These are phyloP conservation scores for Neurospora africana DNA, from an alignment of 495 filamentous ascomycete species.

Conservation along the genomic window DNA sequence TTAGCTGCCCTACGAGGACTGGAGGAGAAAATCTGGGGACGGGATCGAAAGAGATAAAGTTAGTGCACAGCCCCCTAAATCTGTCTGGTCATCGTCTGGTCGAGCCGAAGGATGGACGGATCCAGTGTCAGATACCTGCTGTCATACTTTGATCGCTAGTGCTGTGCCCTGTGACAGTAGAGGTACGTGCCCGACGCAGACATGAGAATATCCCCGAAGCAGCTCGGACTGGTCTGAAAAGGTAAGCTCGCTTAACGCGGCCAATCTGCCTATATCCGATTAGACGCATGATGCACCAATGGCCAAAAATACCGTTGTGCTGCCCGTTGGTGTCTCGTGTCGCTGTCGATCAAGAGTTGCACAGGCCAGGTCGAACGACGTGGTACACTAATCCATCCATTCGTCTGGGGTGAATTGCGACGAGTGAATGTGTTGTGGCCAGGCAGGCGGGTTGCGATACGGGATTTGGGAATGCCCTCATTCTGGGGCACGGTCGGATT, in stretches of 20 bases:
- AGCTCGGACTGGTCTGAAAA: neutral
- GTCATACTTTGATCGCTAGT: neutral
- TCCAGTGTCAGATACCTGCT: neutral
- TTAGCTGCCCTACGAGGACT: neutral
- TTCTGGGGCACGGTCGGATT: neutral
- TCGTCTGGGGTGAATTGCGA: neutral
- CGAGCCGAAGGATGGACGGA: neutral
- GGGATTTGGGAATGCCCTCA: neutral
- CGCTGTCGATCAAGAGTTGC: neutral
- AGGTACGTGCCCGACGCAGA: neutral
- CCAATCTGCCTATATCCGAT: neutral
- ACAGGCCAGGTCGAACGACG: neutral
- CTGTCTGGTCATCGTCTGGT: neutral
- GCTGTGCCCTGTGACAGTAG: neutral
- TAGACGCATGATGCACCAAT: neutral
- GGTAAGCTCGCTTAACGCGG: neutral
- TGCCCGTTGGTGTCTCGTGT: neutral
- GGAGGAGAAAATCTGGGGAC: neutral
- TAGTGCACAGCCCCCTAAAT: neutral
- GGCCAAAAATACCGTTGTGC: neutral
- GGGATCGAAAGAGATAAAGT: neutral
- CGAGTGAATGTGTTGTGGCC: neutral
- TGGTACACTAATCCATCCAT: neutral
- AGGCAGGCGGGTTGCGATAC: neutral
- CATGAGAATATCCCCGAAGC: neutral